Evolutionary conservation across 2,329 filamentous ascomycete genomes (phyloP).

Genomic region (Phoma sp.): DNA sequence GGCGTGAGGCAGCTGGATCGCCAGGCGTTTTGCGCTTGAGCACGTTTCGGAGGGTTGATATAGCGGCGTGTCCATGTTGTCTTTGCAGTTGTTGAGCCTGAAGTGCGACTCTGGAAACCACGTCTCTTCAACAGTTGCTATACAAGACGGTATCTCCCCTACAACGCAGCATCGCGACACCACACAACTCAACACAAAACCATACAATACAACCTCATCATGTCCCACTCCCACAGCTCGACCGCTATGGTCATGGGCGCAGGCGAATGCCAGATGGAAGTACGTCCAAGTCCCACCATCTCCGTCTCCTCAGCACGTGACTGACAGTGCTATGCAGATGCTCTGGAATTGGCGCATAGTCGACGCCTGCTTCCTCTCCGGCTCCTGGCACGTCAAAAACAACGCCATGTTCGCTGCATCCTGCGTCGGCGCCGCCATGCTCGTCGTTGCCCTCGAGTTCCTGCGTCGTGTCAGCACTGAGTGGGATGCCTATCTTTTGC

Average conservation of each 20-base stretch:
- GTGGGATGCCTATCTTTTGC: slow-evolving; percentile 72
- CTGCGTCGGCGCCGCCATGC: slow-evolving; percentile 78
- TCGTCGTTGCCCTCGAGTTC: slow-evolving; percentile 74
- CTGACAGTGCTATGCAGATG: slow-evolving; percentile 63
- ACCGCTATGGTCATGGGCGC: slow-evolving; percentile 24
- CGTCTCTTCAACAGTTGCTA: neutral
- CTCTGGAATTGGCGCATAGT: slow-evolving; percentile 80
- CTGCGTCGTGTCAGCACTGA: slow-evolving; percentile 74
- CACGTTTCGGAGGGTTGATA: slow-evolving; percentile 17
- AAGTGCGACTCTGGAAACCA: neutral
- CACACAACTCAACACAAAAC: neutral
- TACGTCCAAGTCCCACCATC: slow-evolving; percentile 21
- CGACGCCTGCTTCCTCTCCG: slow-evolving; percentile 73
- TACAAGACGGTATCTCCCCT: neutral
- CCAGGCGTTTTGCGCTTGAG: slow-evolving; percentile 2
- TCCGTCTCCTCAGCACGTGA: neutral
- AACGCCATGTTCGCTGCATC: slow-evolving; percentile 77
- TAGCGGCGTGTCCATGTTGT: slow-evolving; percentile 4
- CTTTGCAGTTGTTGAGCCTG: neutral
- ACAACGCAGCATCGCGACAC: slow-evolving; percentile 1
- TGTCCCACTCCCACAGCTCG: slow-evolving; percentile 23
- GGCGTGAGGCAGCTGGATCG: slow-evolving; percentile 15
- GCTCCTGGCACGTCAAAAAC: slow-evolving; percentile 73
- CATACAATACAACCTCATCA: neutral
- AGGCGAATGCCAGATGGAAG: slow-evolving; percentile 49